Conservation (phyloP, 352 stramenopile genomes). For the Phytopythium oedochilum region DNA sequence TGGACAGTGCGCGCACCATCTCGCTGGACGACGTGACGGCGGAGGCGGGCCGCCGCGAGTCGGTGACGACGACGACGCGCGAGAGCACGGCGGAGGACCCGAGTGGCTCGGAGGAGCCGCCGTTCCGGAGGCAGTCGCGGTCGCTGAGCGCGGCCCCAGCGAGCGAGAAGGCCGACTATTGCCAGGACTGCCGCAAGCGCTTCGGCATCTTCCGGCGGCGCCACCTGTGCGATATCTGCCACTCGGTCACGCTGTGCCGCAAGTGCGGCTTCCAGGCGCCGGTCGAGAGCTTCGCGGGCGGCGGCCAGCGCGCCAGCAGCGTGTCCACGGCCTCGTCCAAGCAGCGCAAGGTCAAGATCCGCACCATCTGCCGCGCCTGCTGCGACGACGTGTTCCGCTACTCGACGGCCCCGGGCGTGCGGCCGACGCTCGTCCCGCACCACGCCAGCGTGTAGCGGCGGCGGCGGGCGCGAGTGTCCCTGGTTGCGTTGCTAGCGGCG, state of each 20-base stretch:
- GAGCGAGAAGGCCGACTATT: conserved; percentile 24
- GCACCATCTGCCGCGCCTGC: conserved; percentile 44
- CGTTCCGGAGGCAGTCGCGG: conserved; percentile 19
- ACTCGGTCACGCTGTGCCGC: conserved; percentile 45
- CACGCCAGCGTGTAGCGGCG: neutral
- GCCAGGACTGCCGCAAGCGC: conserved; percentile 50
- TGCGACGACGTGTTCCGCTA: conserved; percentile 45
- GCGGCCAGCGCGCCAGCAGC: conserved; percentile 18
- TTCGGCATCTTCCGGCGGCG: conserved; percentile 59
- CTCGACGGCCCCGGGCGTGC: conserved; percentile 26
- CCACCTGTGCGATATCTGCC: conserved; percentile 52
- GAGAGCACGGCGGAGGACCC: conserved; percentile 6
- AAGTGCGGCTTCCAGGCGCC: conserved; percentile 51
- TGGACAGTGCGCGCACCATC: conserved; percentile 22
- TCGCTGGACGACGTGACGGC: conserved; percentile 9
- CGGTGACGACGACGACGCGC: conserved; percentile 3
- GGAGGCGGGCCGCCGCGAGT: neutral
- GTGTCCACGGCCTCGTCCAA: conserved; percentile 12
- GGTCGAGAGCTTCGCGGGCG: conserved; percentile 26
- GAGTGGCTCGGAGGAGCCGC: neutral
- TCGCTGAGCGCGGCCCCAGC: conserved; percentile 11
- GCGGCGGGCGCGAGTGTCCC: neutral
- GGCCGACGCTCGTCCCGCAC: conserved; percentile 16
- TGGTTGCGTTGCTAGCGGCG: neutral
- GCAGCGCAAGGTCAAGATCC: conserved; percentile 40